Percentiles rank a stretch among this genome's conserved stretches.
phyloP scores from a whole-genome alignment of 768 basidiomycete species.

The Pulveroboletus ravenelii region DNA sequence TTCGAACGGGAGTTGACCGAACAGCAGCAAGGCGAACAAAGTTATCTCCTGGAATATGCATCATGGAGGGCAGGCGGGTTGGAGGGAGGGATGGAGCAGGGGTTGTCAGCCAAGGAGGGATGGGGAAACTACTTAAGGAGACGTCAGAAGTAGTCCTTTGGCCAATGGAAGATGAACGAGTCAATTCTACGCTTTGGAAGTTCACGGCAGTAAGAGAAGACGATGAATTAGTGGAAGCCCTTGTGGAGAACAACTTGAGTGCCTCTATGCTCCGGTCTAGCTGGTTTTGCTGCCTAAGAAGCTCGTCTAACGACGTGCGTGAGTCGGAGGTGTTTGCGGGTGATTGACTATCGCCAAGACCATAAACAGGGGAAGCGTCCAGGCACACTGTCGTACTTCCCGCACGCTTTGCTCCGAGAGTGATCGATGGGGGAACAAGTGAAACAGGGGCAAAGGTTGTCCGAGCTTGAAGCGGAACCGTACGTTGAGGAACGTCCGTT shows the following conservation, averaged over 20 bases:
- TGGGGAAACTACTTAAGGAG: constrained; percentile 67
- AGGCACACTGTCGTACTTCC: background rate
- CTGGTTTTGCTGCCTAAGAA: constrained; percentile 58
- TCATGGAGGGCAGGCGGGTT: constrained; percentile 6
- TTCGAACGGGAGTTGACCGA: constrained; percentile 3
- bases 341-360: constrained; percentile 35
- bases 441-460: background rate
- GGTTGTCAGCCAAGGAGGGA: constrained; percentile 43
- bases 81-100: constrained; percentile 18
- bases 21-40: constrained; percentile 15
- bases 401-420: background rate
- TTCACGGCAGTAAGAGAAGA: constrained; percentile 30
- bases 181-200: constrained; percentile 5
- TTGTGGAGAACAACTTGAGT: constrained; percentile 43
- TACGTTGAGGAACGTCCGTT: background rate
- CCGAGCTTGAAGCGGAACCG: constrained; percentile 1
- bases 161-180: constrained; percentile 23
- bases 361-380: constrained; percentile 42
- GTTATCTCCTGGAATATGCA: constrained; percentile 22
- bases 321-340: constrained; percentile 12
- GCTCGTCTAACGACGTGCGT: constrained; percentile 42
- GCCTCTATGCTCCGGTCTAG: constrained; percentile 62
- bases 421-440: background rate
- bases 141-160: constrained; percentile 43
- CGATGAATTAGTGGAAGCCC: constrained; percentile 25